Percentiles rank a stretch among this genome's conserved stretches.
Evolutionary conservation across 176 grass and related monocot genomes (phyloP).

Genomic region (Oropetium thomaeum): DNA sequence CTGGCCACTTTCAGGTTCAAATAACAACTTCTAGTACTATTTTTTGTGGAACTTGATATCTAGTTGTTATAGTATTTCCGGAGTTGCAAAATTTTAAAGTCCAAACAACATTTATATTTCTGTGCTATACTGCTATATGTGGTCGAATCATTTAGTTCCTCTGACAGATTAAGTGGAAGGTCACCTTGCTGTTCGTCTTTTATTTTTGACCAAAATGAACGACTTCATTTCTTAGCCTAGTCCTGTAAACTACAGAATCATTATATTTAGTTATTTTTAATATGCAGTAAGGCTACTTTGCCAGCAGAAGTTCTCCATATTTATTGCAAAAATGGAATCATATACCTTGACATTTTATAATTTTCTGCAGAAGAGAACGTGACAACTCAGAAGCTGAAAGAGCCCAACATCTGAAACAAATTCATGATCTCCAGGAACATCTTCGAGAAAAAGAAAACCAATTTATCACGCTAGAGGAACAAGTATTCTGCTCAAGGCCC

Average conservation of each 20-base stretch:
- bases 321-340: neutral
- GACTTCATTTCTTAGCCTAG: neutral
- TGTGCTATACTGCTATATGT: neutral
- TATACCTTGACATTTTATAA: neutral
- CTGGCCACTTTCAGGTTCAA: constrained; percentile 72
- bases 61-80: neutral
- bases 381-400: constrained; percentile 94
- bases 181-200: neutral
- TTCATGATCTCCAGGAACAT: constrained; percentile 87
- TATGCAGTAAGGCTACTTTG: neutral
- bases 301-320: neutral
- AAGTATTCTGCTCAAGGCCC: constrained; percentile 52
- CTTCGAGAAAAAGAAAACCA: constrained; percentile 85
- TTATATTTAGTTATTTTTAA: neutral
- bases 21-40: neutral
- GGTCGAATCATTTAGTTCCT: neutral
- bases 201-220: neutral
- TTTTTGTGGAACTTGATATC: neutral
- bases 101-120: neutral
- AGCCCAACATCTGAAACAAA: constrained; percentile 81
- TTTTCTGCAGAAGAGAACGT: constrained; percentile 80
- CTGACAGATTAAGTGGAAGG: neutral
- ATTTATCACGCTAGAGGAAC: constrained; percentile 80
- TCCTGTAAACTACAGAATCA: neutral
- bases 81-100: neutral